A percentile compares a stretch with the other conserved stretches of the same genome.
These are phyloP conservation scores for Aschersonia sp. DNA, from an alignment of 2,329 filamentous ascomycete genomes.

Conservation along the genomic window DNA sequence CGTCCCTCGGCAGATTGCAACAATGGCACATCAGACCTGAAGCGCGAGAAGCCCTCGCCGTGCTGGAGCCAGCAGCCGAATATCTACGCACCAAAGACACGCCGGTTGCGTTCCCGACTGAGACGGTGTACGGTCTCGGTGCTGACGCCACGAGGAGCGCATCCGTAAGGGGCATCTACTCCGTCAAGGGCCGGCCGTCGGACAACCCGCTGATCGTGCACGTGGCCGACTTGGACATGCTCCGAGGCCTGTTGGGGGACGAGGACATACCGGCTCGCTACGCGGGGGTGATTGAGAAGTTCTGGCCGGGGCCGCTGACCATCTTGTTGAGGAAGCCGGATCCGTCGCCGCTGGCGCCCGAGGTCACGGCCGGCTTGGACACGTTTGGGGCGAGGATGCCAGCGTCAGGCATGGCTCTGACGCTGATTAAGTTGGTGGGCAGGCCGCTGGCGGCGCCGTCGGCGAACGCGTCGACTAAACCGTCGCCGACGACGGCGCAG, in stretches of 20 bases:
- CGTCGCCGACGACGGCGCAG: conserved; percentile 78
- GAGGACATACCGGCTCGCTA: conserved; percentile 57
- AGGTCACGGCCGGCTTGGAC: conserved; percentile 73
- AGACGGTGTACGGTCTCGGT: conserved; percentile 95
- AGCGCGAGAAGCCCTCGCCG: conserved; percentile 16
- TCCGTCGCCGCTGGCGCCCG: conserved; percentile 62
- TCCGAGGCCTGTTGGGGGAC: conserved; percentile 43
- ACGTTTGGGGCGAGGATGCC: conserved; percentile 92
- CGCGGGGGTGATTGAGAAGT: conserved; percentile 58
- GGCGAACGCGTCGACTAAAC: conserved; percentile 86
- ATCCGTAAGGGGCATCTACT: conserved; percentile 84
- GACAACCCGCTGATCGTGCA: conserved; percentile 97
- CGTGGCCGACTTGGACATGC: conserved; percentile 66
- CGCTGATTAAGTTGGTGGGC: conserved; percentile 67
- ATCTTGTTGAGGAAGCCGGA: conserved; percentile 69
- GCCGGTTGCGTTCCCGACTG: conserved; percentile 90
- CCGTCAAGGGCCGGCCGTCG: conserved; percentile 75
- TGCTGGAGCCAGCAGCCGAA: conserved; percentile 49
- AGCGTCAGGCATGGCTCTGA: conserved; percentile 66
- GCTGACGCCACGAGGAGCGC: conserved; percentile 80
- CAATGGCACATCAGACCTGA: conserved; percentile 25
- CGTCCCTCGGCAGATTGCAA: conserved; percentile 18
- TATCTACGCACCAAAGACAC: conserved; percentile 50
- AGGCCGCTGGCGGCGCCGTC: conserved; percentile 81
- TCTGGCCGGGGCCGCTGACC: conserved; percentile 92